Evolutionary conservation across 495 filamentous ascomycete genomes (phyloP).

Genomic region (Thermothielavioides terrestris): DNA sequence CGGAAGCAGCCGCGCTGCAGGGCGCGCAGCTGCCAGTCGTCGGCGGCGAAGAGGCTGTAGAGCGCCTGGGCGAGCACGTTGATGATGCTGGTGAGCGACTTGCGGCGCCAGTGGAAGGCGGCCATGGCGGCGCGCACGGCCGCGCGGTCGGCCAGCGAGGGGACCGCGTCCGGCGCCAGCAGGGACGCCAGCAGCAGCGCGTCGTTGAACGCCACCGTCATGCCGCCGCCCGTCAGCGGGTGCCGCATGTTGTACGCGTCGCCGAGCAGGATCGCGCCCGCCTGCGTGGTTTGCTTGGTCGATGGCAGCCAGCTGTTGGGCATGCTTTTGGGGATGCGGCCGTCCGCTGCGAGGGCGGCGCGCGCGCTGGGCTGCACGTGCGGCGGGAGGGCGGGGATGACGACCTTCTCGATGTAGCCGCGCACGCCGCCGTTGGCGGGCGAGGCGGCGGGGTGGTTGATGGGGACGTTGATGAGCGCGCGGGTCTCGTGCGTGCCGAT

Average conservation of each 20-base stretch:
- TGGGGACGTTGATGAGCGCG: constrained; percentile 83
- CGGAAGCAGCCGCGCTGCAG: constrained; percentile 87
- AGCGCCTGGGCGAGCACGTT: constrained; percentile 93
- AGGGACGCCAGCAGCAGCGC: constrained; percentile 65
- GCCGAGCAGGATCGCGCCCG: constrained; percentile 74
- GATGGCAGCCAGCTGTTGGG: constrained; percentile 89
- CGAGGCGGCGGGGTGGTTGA: constrained; percentile 62
- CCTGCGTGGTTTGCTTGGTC: constrained; percentile 52
- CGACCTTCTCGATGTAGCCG: constrained; percentile 64
- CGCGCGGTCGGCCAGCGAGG: constrained; percentile 56
- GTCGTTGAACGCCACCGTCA: constrained; percentile 92
- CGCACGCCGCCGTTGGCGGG: constrained; percentile 70
- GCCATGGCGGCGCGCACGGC: constrained; percentile 60
- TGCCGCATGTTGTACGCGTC: constrained; percentile 97
- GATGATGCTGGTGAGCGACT: constrained; percentile 73
- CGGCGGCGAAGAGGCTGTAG: constrained; percentile 82
- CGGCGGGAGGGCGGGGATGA: constrained; percentile 70
- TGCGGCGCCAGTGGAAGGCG: constrained; percentile 80
- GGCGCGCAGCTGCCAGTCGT: constrained; percentile 64
- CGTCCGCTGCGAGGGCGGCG: constrained; percentile 67
- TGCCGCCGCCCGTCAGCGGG: constrained; percentile 86
- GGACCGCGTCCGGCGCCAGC: constrained; percentile 56
- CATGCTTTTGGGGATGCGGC: constrained; percentile 66
- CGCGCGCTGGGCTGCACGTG: constrained; percentile 63
- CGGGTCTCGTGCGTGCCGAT: constrained; percentile 93